Evolutionary conservation across 2,329 filamentous ascomycete species (phyloP).

Genomic region (Zymoseptoria brevis): DNA sequence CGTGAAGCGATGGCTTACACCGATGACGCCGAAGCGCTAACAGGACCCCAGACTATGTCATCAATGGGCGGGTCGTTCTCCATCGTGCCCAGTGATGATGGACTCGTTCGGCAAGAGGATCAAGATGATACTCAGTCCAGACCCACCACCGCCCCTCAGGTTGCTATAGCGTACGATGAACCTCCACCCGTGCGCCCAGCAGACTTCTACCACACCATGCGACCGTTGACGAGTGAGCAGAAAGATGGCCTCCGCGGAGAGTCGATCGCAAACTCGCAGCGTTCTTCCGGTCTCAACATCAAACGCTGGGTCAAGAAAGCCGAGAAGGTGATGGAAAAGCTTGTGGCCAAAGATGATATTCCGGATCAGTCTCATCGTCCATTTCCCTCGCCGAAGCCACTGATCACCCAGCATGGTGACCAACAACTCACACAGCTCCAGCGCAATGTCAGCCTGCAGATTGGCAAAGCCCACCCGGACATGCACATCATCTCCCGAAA

Average conservation of each 20-base stretch:
- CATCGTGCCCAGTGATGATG: not conserved
- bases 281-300: not conserved
- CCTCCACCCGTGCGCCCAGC: not conserved
- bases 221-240: slow-evolving; percentile 1
- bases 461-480: not conserved
- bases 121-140: not conserved
- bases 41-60: not conserved
- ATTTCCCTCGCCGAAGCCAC: not conserved
- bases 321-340: not conserved
- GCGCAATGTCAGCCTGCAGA: not conserved
- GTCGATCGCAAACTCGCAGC: not conserved
- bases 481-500: not conserved
- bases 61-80: not conserved
- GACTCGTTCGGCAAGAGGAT: not conserved
- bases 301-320: not conserved
- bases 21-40: not conserved
- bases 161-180: not conserved
- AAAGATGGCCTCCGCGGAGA: not conserved
- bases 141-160: not conserved
- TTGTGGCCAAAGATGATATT: not conserved
- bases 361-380: not conserved
- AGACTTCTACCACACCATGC: not conserved
- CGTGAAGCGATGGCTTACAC: not conserved
- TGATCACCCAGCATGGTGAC: not conserved
- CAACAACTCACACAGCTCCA: not conserved